Evolutionary conservation across 768 basidiomycete genomes (phyloP), one percentile per base, ranked within the genome.

Genomic region (Pleurotus sapidus): DNA sequence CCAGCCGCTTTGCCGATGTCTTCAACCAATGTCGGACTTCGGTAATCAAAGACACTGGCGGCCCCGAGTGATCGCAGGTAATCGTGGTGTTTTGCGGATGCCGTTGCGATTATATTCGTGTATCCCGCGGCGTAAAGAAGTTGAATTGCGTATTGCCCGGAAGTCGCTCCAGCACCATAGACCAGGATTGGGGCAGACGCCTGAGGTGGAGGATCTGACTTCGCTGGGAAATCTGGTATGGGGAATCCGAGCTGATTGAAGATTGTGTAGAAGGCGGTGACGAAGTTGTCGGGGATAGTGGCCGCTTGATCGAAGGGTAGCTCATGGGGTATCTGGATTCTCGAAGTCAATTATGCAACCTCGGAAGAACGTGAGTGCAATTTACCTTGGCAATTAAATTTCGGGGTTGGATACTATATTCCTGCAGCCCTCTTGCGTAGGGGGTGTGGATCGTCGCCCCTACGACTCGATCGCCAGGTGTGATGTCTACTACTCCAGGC

Each of bases 81-180:
- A 2, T 70, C 69, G 59, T 75, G 72, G 58, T 77, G 68, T 38
- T 67, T 68, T 43, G 68, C 57, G 1, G 77, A 78, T 5, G 79
- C 77, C 5, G 74, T 78, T 20, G 72, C 73, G 51, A 80, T 65
- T 42, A 80, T 65, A 27, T 70, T 74, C 27, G 64, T 76, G 67
- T 78, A 80, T 1, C 76, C 74, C 3, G 76, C 74, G 5, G 74
- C 61, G n/a, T 65, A 62, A 23, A 80, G 71, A n/a, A 80, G 67
- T 58, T 72, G 71, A 37, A 75, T 55, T 39, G 70, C 62, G 49
- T 76, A 78, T 46, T 72, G 65, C 0, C 76, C 79, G 5, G 72
- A 60, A 14, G 72, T 73, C 9, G 78, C 65, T 3, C 78, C 77
- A 11, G 72, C 77, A 25, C 79, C 79, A 57, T 79, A 80, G 18